These are phyloP conservation scores for Leucogyrophana mollusca DNA, from an alignment of 768 basidiomycete genomes.

Conservation along the genomic window DNA sequence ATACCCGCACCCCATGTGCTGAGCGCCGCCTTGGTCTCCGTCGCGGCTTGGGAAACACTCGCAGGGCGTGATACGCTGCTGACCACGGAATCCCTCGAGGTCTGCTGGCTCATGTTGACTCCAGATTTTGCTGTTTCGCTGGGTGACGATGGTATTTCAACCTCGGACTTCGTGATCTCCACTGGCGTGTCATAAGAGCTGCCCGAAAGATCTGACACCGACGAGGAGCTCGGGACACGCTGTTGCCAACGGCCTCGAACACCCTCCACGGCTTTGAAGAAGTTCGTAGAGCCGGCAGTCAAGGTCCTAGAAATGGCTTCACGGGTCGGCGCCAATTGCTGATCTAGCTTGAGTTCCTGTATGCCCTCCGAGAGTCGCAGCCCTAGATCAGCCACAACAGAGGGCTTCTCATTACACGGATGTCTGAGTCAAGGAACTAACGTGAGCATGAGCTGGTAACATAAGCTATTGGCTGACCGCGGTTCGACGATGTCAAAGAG, in stretches of 20 bases:
- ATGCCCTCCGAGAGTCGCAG: slow-evolving; percentile 90
- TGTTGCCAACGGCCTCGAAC: slow-evolving; percentile 74
- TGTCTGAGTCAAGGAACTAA: slow-evolving; percentile 51
- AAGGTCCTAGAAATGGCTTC: slow-evolving; percentile 84
- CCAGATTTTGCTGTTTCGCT: slow-evolving; percentile 14
- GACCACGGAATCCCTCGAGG: slow-evolving; percentile 25
- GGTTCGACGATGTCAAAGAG: slow-evolving; percentile 97
- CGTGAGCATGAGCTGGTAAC: not conserved
- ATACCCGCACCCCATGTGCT: slow-evolving; percentile 44
- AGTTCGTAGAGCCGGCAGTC: slow-evolving; percentile 68
- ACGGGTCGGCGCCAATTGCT: slow-evolving; percentile 90
- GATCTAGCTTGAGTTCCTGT: slow-evolving; percentile 89
- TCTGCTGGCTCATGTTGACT: slow-evolving; percentile 15
- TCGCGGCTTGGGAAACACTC: slow-evolving; percentile 28
- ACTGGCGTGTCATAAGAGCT: slow-evolving; percentile 21
- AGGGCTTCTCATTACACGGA: slow-evolving; percentile 89
- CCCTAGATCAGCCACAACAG: slow-evolving; percentile 88
- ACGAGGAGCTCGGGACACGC: slow-evolving; percentile 22
- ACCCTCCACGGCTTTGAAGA: slow-evolving; percentile 90
- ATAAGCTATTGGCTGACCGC: slow-evolving; percentile 45
- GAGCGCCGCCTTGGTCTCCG: slow-evolving; percentile 33
- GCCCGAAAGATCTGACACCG: slow-evolving; percentile 18
- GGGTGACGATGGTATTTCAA: slow-evolving; percentile 10
- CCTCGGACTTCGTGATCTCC: slow-evolving; percentile 30
- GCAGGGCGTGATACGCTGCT: slow-evolving; percentile 17